These are phyloP conservation scores for Yamadazyma pseudoaaseri DNA, from an alignment of 1,139 yeast species.

Conservation along the genomic window DNA sequence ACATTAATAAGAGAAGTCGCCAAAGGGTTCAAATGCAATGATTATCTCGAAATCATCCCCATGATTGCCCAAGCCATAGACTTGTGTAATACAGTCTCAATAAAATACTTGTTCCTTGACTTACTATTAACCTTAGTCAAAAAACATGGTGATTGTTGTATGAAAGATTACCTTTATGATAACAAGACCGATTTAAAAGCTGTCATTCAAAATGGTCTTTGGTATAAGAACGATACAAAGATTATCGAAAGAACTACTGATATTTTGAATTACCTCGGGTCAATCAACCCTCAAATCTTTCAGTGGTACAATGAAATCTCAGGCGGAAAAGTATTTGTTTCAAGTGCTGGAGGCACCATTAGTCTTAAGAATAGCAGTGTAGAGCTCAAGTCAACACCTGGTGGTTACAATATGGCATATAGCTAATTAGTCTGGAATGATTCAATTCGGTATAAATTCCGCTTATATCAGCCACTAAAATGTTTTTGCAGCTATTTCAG, in stretches of 20 bases:
- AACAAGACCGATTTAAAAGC: constrained; percentile 22
- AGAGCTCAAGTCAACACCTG: too few species aligned
- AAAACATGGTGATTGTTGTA: constrained; percentile 35
- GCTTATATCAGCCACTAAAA: too few species aligned
- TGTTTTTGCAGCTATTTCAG: too few species aligned
- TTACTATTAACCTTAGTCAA: constrained; percentile 18
- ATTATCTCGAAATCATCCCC: constrained; percentile 30
- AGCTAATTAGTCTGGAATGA: too few species aligned
- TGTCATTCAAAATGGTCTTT: constrained; percentile 33
- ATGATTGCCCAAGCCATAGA: constrained; percentile 35
- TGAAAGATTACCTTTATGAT: constrained; percentile 29
- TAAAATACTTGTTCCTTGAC: constrained; percentile 28
- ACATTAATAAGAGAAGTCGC: constrained; percentile 23
- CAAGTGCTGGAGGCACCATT: too few species aligned
- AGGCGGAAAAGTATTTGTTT: constrained; percentile 20
- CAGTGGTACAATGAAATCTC: constrained; percentile 26
- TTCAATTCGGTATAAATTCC: too few species aligned
- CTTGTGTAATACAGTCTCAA: constrained; percentile 18
- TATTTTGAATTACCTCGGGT: constrained; percentile 18
- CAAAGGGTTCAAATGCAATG: constrained; percentile 24
- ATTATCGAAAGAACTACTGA: constrained; percentile 23
- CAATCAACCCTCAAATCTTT: constrained; percentile 12
- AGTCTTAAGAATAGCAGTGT: constrained; percentile 3
- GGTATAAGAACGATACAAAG: constrained; percentile 16
- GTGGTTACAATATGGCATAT: constrained; percentile 8